Base-by-base conservation (phyloP, 768 basidiomycete genomes). In the Rubroboletus pulcherrimus region DNA sequence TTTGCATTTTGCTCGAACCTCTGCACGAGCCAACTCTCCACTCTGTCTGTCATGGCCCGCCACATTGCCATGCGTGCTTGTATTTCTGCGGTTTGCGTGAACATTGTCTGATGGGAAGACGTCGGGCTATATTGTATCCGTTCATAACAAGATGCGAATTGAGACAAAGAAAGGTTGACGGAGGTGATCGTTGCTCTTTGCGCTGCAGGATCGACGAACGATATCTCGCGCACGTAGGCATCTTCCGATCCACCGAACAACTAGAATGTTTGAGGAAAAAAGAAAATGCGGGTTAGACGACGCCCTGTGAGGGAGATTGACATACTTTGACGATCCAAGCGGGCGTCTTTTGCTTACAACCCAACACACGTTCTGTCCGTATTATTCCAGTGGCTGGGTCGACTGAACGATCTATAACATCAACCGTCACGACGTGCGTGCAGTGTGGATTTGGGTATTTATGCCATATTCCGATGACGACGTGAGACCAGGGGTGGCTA, bases 361-460 rank as follows among this genome's bases (percentile, higher is more conserved):
- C 92, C 56, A 94, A 69, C 39, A 97, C 78, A 56, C 93, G 82
- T 73, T 98, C 95, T 42, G 92, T 97, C 62, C 94, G 83, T 66
- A 97, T 88, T 61, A 96, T 81, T 33, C 95, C 95, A 10, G 91
- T 93, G 53, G 78, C 71, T 30, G 91, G 82, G 74, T 96, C 86
- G 12, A 96, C 79, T 12, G 86, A 81, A 59, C 94, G 86, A 75
- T 93, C 89, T 53, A 96, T 57, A 30, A 93, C 92, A 71, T 93
- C 91, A 67, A 93, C 81, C 60, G 88, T 89, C 62, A 92, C 77
- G 62, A 93, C 92, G 70, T 93, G 92, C 24, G 88, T 82, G 73
- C 91, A 93, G 66, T 89, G 89, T 51, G 93, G 88, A 71, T 96
- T 96, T 49, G 94, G 94, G 73, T 97, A 97, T 79, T 97, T 97